Base-by-base conservation (phyloP, 352 stramenopile species). In the Pythium dissimile region DNA sequence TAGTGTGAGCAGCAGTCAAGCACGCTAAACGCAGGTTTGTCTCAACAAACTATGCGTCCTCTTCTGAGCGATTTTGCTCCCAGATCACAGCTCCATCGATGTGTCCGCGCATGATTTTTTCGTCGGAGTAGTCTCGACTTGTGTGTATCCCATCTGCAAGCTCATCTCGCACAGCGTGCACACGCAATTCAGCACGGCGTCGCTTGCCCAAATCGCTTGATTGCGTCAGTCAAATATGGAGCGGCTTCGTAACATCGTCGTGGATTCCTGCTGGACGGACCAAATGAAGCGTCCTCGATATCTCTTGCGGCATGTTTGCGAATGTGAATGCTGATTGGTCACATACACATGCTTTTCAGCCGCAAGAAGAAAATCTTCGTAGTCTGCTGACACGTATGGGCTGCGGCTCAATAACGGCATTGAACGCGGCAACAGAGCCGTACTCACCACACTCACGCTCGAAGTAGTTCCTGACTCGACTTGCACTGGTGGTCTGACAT, bases 271-370 rank as follows among this genome's bases (percentile, higher is more conserved):
- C 43, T 1, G 64, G 64, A 2, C 59, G 8, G 2, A 47, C 41
- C 0, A 72, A n/a, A 5, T 54, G 54, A 32, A 58, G 67, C 44
- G 57, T 59, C 58, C 54, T 4, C 64, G 35, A 1, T 13, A 18
- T 0, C 49, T 54, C 27, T 72, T 67, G n/a, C 26, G 49, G 18
- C 64, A 72, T 1, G 59, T 67, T 0, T 59, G 27, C 67, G 64
- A 3, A 23, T 49, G 23, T 70, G 63, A 9, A 57, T 51, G 37
- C n/a, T n/a, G n/a, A n/a, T 71, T 71, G 2, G 52, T 58, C 6
- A 27, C 30, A 13, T 16, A 20, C 6, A 50, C 26, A 5, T 49
- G 42, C n/a, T 35, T 35, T n/a, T 55, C 2, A 12, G 34, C 32
- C 12, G 28, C 28, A 5, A 18, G 16, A 28, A 73, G 18, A 3